These are phyloP conservation scores for Eimeria praecox DNA, from an alignment of 169 alveolate genomes.

Conservation along the genomic window DNA sequence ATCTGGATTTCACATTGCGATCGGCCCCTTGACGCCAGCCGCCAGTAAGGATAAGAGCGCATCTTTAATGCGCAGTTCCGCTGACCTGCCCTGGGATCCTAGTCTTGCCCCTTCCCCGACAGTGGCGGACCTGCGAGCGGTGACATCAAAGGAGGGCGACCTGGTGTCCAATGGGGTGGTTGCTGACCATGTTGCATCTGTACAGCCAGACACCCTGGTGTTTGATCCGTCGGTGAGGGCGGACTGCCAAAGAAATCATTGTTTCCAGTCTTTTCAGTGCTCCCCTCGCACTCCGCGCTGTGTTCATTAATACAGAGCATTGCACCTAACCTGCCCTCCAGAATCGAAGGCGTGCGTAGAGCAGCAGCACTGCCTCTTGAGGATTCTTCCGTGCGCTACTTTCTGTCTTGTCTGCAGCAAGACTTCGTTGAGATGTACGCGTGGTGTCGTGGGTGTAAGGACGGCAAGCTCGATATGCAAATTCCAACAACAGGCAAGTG, in stretches of 20 bases:
- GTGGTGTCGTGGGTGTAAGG: constrained; percentile 73
- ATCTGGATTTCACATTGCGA: constrained; percentile 6
- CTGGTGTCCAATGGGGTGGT: constrained; percentile 35
- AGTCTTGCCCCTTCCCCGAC: constrained; percentile 48
- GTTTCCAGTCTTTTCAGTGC: not conserved
- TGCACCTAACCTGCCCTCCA: not conserved
- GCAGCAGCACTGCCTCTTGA: not conserved
- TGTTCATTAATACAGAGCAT: not conserved
- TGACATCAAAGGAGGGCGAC: constrained; percentile 57
- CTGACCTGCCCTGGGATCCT: constrained; percentile 62
- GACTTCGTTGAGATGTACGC: constrained; percentile 59
- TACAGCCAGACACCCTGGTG: constrained; percentile 24
- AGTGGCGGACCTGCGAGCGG: constrained; percentile 28
- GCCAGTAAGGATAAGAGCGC: not conserved
- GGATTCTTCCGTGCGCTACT: not conserved
- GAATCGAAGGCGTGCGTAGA: not conserved
- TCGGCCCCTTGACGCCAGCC: constrained; percentile 58
- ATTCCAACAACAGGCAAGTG: constrained; percentile 68
- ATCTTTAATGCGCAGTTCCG: constrained; percentile 34
- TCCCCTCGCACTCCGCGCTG: not conserved
- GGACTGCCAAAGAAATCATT: not conserved
- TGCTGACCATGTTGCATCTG: not conserved
- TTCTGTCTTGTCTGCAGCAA: constrained; percentile 31
- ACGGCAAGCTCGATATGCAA: constrained; percentile 51
- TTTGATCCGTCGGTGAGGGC: constrained; percentile 43